Base-by-base conservation (phyloP, 805 yeast species). In the Metschnikowia dekortorum region DNA sequence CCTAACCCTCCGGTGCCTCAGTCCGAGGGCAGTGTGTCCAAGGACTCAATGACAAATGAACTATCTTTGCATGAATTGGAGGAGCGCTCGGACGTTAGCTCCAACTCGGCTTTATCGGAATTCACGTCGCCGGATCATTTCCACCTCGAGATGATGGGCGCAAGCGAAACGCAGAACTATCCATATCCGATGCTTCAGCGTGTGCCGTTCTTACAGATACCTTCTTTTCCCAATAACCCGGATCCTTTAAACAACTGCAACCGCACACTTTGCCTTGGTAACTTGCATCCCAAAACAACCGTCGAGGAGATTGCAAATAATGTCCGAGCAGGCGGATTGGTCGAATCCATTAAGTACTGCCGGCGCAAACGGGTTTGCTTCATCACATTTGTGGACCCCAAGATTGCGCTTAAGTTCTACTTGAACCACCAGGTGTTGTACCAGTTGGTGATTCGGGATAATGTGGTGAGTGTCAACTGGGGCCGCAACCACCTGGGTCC, bases 281-380 rank as follows among this genome's bases (percentile, higher is more conserved):
- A 83, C 55, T 69, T 87, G 44, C 85, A 83, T 53, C 79, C 83
- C 8, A 74, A 77, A 45, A 81, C 89, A 0, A 78, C 83, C 6
- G 76, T 80, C 1, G 92, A 85, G 62, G 91, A 87, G 58, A 77
- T 87, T 42, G 87, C 91, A 58, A 87, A 87, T 61, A 81, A 80
- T 41, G 83, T 86, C 30, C 75, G 91, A 58, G 92, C 76, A 9
- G 78, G 92, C 39, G 95, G 95, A n/a, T 67, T 82, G 16, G 71
- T 87, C 39, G 90, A 87, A 61, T 65, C 69, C 8, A 74, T 87
- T 43, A 82, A 77, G 52, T 67, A 69, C 49, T 68, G 79, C 47
- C 76, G 77, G 3, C 79, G 76, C 4, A 81, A 77, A 59, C 77
- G 73, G 46, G 77, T 82, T 46, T 85, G 91, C 59, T 87, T 87